Evolutionary conservation across 2,329 filamentous ascomycete species (phyloP), one percentile per base, ranked within the genome.

Genomic region (Sporothrix brasiliensis): DNA sequence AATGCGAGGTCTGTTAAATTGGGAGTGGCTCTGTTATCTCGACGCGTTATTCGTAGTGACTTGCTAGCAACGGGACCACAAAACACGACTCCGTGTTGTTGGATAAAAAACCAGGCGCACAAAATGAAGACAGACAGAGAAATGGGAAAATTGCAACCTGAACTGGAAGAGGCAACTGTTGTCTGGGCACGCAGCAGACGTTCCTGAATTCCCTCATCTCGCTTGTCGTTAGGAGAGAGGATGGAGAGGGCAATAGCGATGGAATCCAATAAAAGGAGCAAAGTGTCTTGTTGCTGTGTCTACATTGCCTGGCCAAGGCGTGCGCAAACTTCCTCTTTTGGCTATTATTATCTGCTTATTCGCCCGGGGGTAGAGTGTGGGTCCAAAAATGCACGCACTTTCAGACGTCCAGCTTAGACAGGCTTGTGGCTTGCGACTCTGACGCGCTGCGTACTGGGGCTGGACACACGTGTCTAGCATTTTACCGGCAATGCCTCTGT

Each of bases 291-390:
- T 16, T 34, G 14, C 7, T 49, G 60, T 65, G 27, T 50, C 14
- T 19, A 6, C 34, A 34, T 49, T 65, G 39, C 58, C 44, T n/a
- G 21, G 41, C 65, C n/a, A 34, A 34, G 30, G 21, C 39, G 24
- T 67, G 61, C 19, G 21, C 44, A 54, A 68, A 70, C 63, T 70
- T 70, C 69, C 69, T 63, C 34, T 54, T 71, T 65, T n/a, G 69
- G 65, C 56, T 27, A 60, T 65, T 30, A 30, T 24, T 34, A 44
- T 50, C 10, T 30, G 27, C 61, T 34, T 50, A 34, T 24, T 65
- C 61, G 58, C 16, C 39, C 39, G 39, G 58, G 30, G 58, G 30
- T 6, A 65, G 41, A 19, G 14, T 44, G 24, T 16, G 7, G 60
- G 44, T 65, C 61, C 63, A 68, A 39, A 54, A 52, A 34, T 53